A percentile compares a stretch with the other conserved stretches of the same genome.
Evolutionary conservation across 78 protist genomes (phyloP).

Genomic region (Salpingoeca rosetta): DNA sequence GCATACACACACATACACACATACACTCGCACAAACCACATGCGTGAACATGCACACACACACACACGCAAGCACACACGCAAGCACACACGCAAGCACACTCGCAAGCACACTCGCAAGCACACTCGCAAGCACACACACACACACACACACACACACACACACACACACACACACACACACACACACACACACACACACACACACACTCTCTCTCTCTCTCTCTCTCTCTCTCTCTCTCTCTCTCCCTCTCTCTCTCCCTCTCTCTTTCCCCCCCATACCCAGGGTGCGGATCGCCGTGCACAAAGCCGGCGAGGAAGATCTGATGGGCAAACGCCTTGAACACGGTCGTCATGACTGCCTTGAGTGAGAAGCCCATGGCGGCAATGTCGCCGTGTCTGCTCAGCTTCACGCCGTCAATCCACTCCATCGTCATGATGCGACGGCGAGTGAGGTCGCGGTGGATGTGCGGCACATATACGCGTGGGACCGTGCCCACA

Average conservation of each 20-base stretch:
- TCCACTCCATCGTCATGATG: conserved; percentile 14
- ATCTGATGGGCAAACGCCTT: conserved; percentile 23
- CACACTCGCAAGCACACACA: no score
- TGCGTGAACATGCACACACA: no score
- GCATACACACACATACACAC: no score
- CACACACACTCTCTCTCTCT: no score
- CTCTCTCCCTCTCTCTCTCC: not conserved
- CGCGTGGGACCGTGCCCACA: not conserved
- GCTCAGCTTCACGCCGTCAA: not conserved
- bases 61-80: no score
- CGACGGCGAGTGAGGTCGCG: not conserved
- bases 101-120: no score
- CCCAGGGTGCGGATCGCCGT: conserved; percentile 62
- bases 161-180: no score
- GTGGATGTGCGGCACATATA: conserved; percentile 15
- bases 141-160: no score
- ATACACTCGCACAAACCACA: no score
- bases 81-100: no score
- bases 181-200: no score
- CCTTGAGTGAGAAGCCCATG: not conserved
- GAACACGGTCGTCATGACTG: not conserved
- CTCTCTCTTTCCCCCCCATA: conserved; percentile 12
- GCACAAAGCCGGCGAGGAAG: conserved; percentile 34
- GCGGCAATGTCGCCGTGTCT: not conserved
- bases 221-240: not conserved